Evolutionary conservation across 441 rosid genomes (phyloP).

Genomic region (Gossypium schwendimanii): DNA sequence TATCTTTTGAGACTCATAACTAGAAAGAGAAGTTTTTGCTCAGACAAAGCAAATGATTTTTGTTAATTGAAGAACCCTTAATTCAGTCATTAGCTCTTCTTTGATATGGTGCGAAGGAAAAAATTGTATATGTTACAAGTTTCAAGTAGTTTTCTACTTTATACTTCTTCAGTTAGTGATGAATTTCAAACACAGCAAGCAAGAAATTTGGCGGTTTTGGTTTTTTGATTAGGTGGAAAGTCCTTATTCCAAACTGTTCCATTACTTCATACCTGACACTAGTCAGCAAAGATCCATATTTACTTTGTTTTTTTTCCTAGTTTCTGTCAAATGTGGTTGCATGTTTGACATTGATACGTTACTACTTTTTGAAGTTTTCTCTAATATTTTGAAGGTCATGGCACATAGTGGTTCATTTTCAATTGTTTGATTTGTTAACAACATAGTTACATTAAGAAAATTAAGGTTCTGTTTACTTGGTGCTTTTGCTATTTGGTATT

Average conservation of each 20-base stretch:
- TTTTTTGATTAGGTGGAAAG: not conserved
- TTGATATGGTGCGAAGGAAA: not conserved
- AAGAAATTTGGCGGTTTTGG: not conserved
- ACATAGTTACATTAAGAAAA: not conserved
- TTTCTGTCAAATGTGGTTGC: not conserved
- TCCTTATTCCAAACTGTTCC: not conserved
- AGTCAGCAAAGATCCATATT: not conserved
- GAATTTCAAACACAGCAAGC: not conserved
- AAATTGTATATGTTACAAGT: not conserved
- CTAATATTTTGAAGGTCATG: not conserved
- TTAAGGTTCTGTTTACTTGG: not conserved
- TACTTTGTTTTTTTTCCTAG: not conserved
- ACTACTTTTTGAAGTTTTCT: not conserved
- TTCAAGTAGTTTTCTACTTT: not conserved
- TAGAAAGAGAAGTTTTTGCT: not conserved
- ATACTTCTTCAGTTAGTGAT: not conserved
- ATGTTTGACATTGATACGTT: not conserved
- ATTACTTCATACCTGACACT: not conserved
- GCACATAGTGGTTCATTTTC: not conserved
- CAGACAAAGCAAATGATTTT: not conserved
- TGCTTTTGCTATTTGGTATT: not conserved
- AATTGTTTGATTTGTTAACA: not conserved
- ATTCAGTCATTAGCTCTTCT: not conserved
- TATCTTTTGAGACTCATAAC: not conserved
- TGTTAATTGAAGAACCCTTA: slow-evolving; percentile 1